These are phyloP conservation scores for Leccinum subgranulosum DNA, from an alignment of 768 basidiomycete species.

Conservation along the genomic window DNA sequence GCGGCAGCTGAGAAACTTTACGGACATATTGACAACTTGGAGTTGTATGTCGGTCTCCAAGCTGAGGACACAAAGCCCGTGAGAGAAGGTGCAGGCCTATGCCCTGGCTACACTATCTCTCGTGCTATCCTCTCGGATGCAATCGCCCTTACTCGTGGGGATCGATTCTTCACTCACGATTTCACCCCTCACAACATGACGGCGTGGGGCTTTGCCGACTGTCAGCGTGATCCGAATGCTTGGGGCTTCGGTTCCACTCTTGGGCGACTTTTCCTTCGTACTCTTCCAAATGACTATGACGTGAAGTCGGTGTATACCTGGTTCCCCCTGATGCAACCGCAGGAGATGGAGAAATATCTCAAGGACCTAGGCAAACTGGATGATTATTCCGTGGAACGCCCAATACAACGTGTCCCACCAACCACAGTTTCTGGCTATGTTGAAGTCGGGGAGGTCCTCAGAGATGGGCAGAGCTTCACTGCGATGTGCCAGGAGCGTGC, in stretches of 20 bases:
- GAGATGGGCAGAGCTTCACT: conserved; percentile 42
- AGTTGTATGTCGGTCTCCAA: conserved; percentile 78
- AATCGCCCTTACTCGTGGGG: conserved; percentile 82
- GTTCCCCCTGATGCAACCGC: conserved; percentile 86
- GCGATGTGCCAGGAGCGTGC: conserved; percentile 50
- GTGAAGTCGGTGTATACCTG: conserved; percentile 75
- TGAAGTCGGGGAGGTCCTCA: conserved; percentile 52
- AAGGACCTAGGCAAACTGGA: conserved; percentile 50
- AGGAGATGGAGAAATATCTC: conserved; percentile 59
- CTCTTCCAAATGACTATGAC: conserved; percentile 65
- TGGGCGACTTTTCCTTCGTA: conserved; percentile 70
- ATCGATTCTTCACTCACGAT: conserved; percentile 79
- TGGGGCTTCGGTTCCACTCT: conserved; percentile 72
- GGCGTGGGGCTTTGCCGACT: conserved; percentile 82
- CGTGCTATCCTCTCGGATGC: conserved; percentile 86
- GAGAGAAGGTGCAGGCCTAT: conserved; percentile 77
- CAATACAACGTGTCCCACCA: conserved; percentile 30
- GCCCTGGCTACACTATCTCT: conserved; percentile 83
- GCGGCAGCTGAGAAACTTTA: conserved; percentile 75
- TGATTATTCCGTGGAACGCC: conserved; percentile 55
- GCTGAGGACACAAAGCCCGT: conserved; percentile 76
- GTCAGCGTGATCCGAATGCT: conserved; percentile 67
- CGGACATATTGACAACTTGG: conserved; percentile 69
- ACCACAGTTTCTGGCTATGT: conserved; percentile 44
- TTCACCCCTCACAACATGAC: conserved; percentile 80